Conservation (phyloP, 2,329 filamentous ascomycete species). For the Aspergillus chevalieri region DNA sequence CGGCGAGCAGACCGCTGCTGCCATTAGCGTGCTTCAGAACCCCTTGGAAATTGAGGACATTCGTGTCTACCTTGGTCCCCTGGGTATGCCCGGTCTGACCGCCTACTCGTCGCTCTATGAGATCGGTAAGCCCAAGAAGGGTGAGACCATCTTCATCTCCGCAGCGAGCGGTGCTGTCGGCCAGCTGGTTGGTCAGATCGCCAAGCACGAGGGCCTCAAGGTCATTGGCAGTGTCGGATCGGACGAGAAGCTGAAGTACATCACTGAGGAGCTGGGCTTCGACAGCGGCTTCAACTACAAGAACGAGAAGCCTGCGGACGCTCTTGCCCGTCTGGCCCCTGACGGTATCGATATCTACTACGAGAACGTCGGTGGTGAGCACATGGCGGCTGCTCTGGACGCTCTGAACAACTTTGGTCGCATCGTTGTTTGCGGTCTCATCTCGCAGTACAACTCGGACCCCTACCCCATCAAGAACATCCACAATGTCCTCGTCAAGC, state of each 20-base stretch:
- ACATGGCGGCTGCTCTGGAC: slow-evolving; percentile 61
- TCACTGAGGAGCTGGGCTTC: slow-evolving; percentile 63
- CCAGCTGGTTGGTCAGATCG: slow-evolving; percentile 74
- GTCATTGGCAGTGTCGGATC: slow-evolving; percentile 77
- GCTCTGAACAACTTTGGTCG: slow-evolving; percentile 61
- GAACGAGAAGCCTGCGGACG: slow-evolving; percentile 64
- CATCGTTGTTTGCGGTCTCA: slow-evolving; percentile 61
- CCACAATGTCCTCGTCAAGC: slow-evolving; percentile 59
- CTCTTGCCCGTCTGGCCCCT: slow-evolving; percentile 64
- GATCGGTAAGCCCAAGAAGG: slow-evolving; percentile 68
- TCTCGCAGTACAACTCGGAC: slow-evolving; percentile 71
- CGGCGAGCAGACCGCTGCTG: slow-evolving; percentile 36
- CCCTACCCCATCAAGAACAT: slow-evolving; percentile 63
- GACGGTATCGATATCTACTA: slow-evolving; percentile 78
- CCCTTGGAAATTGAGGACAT: slow-evolving; percentile 47
- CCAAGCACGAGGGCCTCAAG: slow-evolving; percentile 70
- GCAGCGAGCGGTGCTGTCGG: slow-evolving; percentile 77
- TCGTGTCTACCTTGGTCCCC: slow-evolving; percentile 62
- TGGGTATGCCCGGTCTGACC: slow-evolving; percentile 74
- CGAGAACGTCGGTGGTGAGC: slow-evolving; percentile 72
- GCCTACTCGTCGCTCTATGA: slow-evolving; percentile 69
- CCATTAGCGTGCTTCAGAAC: slow-evolving; percentile 58
- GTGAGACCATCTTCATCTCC: slow-evolving; percentile 75
- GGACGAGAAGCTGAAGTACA: slow-evolving; percentile 73
- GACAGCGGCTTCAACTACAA: slow-evolving; percentile 83